phyloP scores from a whole-genome alignment of 805 yeast species.

The Lipomyces yamadae region DNA sequence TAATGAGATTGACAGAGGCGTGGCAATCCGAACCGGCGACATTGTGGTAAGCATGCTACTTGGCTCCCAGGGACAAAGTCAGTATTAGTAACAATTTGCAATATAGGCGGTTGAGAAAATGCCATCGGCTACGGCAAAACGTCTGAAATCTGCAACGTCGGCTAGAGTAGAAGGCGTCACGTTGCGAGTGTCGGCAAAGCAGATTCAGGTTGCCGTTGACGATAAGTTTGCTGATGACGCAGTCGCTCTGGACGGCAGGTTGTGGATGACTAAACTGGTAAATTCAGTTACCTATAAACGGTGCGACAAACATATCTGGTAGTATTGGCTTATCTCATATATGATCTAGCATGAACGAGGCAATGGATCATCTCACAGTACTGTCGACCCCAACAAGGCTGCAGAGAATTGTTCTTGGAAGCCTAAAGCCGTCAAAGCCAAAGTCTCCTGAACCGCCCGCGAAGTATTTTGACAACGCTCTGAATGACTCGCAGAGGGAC shows the following conservation, averaged over 20 bases:
- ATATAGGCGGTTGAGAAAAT: conserved; percentile 19
- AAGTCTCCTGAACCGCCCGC: conserved; percentile 15
- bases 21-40: conserved; percentile 34
- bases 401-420: conserved; percentile 55
- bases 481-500: conserved; percentile 71
- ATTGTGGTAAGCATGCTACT: conserved; percentile 31
- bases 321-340: background rate
- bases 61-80: background rate
- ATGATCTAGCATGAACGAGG: conserved; percentile 60
- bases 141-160: conserved; percentile 11
- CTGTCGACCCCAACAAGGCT: conserved; percentile 50
- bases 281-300: conserved; percentile 49
- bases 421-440: conserved; percentile 43
- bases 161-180: conserved; percentile 66
- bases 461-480: conserved; percentile 50
- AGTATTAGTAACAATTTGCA: background rate
- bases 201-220: conserved; percentile 64
- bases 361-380: conserved; percentile 59
- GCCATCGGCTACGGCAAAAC: conserved; percentile 30
- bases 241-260: conserved; percentile 52
- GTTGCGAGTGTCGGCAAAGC: conserved; percentile 54
- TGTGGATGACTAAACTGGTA: conserved; percentile 71
- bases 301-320: conserved; percentile 4
- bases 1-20: conserved; percentile 44
- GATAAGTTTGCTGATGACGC: conserved; percentile 61